phyloP scores from a whole-genome alignment of 768 basidiomycete species.

The Tulasnella sp. region DNA sequence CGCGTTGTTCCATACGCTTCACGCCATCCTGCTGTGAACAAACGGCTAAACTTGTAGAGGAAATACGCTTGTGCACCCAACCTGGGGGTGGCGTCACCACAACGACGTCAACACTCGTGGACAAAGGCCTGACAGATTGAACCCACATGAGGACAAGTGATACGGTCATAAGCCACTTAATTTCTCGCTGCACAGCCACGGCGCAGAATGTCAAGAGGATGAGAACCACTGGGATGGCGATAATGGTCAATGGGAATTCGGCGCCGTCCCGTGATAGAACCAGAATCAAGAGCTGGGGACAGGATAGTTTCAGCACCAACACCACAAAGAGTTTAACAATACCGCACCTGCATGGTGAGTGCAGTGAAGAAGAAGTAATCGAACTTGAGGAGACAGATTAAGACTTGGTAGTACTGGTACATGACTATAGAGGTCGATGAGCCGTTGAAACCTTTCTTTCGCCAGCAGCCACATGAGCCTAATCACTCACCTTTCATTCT shows the following conservation, averaged over 20 bases:
- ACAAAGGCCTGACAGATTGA: neutral
- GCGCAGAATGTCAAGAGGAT: conserved; percentile 60
- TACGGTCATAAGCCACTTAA: conserved; percentile 56
- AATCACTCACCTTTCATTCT: conserved; percentile 66
- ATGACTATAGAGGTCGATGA: conserved; percentile 50
- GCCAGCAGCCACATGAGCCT: neutral
- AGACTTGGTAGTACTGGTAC: conserved; percentile 84
- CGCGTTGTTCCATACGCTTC: conserved; percentile 64
- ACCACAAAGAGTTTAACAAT: neutral
- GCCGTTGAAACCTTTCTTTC: neutral
- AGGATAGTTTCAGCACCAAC: neutral
- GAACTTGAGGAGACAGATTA: conserved; percentile 84
- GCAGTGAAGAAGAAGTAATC: conserved; percentile 85
- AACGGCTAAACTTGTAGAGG: conserved; percentile 85
- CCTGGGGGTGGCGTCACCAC: conserved; percentile 52
- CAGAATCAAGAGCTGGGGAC: conserved; percentile 68
- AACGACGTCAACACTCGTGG: neutral
- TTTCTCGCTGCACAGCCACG: conserved; percentile 70
- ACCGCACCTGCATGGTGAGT: conserved; percentile 77
- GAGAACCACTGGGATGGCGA: conserved; percentile 77
- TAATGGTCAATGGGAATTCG: conserved; percentile 77
- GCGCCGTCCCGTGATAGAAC: conserved; percentile 60
- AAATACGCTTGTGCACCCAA: conserved; percentile 48
- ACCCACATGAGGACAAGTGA: conserved; percentile 15
- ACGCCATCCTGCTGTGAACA: conserved; percentile 60